These are phyloP conservation scores for Solanum hybrid DNA, from an alignment of 305 asterid species.

Conservation along the genomic window DNA sequence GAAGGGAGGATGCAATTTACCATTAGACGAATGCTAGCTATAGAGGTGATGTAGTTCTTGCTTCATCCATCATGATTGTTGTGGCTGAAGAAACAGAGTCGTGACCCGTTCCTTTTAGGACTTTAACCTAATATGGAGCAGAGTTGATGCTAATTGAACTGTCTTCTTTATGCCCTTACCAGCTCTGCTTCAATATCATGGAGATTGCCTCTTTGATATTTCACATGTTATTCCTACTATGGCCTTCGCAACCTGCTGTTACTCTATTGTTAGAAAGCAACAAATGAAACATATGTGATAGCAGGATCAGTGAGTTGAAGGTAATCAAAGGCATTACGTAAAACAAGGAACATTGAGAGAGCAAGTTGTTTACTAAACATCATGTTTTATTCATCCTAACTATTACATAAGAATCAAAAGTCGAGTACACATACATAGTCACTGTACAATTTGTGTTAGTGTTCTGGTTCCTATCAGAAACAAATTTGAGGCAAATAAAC, in stretches of 20 bases:
- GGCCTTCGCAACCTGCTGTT: not conserved
- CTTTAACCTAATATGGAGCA: not conserved
- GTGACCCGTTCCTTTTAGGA: not conserved
- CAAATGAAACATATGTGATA: not conserved
- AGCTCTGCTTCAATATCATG: not conserved
- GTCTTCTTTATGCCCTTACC: not conserved
- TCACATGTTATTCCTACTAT: not conserved
- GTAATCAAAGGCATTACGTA: not conserved
- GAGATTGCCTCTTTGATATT: not conserved
- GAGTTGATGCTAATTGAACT: not conserved
- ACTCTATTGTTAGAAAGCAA: not conserved
- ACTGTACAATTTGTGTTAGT: slow-evolving; percentile 5
- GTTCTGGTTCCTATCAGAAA: not conserved
- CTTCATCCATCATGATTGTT: not conserved
- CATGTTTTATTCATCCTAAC: not conserved
- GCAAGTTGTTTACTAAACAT: not conserved
- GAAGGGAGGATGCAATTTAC: not conserved
- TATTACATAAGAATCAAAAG: not conserved
- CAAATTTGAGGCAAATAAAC: not conserved
- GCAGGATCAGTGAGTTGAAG: not conserved
- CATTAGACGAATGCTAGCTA: not conserved
- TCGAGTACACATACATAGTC: not conserved
- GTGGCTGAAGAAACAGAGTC: not conserved
- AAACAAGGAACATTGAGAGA: not conserved
- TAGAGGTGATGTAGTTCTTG: not conserved